A percentile compares a stretch with the other conserved stretches of the same genome.
Evolutionary conservation across 306 rosid species (phyloP).

Genomic region (Crataegus laevigata): DNA sequence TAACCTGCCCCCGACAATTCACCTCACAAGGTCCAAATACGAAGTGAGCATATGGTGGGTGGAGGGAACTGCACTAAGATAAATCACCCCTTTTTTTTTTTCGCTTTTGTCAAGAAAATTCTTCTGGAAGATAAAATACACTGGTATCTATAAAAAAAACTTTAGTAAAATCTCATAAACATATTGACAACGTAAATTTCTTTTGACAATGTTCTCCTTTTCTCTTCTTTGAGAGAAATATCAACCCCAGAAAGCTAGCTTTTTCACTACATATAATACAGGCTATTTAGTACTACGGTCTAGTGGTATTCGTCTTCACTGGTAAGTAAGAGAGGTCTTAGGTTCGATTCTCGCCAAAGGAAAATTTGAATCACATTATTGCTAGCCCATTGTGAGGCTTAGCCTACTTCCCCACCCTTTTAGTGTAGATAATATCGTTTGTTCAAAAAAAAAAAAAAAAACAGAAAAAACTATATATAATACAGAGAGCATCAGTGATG

Average conservation of each 20-base stretch:
- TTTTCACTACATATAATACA: not conserved
- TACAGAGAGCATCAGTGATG: not conserved
- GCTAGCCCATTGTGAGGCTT: too few species aligned
- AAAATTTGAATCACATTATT: too few species aligned
- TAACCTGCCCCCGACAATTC: not conserved
- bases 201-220: not conserved
- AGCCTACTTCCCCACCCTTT: too few species aligned
- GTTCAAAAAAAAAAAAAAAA: too few species aligned
- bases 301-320: too few species aligned
- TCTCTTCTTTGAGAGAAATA: not conserved
- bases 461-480: not conserved
- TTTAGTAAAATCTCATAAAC: not conserved
- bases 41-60: not conserved
- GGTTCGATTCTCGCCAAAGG: too few species aligned
- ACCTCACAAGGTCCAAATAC: not conserved
- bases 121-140: too few species aligned
- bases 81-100: not conserved
- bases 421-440: too few species aligned
- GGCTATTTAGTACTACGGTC: too few species aligned
- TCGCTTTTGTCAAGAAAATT: too few species aligned
- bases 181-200: not conserved
- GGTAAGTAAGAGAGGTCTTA: too few species aligned
- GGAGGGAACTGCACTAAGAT: not conserved
- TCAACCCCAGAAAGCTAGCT: not conserved
- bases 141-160: not conserved